Base-by-base conservation (phyloP, 345 rosid species). In the Acer negundo region DNA sequence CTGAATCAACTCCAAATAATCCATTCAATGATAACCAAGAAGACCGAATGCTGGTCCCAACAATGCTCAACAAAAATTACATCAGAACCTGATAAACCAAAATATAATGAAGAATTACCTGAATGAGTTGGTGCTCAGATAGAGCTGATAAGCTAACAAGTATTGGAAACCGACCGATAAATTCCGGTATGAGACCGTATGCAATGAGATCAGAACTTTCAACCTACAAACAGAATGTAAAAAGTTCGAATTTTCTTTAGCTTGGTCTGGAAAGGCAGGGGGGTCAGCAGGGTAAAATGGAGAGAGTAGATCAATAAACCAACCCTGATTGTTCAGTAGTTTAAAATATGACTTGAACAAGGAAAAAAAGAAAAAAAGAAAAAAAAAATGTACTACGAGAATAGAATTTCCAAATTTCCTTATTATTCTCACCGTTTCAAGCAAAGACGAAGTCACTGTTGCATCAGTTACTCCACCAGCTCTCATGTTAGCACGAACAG, bases 121-220 rank as follows among this genome's bases (percentile, higher is more conserved):
- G 86, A 82, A 91, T 86, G 65, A 95, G 98, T 79, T 95, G 97
- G 67, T 95, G 97, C 85, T 95, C 98, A 2, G 97, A 88, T 70
- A 95, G 88, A 84, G 98, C 94, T 76, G 88, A 86, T 86, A 95
- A 92, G 83, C 97, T 91, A 84, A 92, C 98, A 85, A 95, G 67
- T 79, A 95, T 89, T 17, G 98, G 97, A 81, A 95, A 93, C 49
- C 98, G 97, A 66, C 99, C 99, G 74, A 95, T 87, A 84, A 93
- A 95, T 86, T 95, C 99, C 3, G 99, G 99, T 84, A 95, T 95
- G 76, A 95, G 99, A 53, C 99, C 99, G 75, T 95, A 95, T 40
- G 98, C 92, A 73, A 92, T 89, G 62, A 95, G 97, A 87, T 95
- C 98, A 11, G 89, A 76, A 85, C 99, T 93, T 83, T 95, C 99